phyloP scores from a whole-genome alignment of 139 green algal genomes.

The Pleodorina starrii region DNA sequence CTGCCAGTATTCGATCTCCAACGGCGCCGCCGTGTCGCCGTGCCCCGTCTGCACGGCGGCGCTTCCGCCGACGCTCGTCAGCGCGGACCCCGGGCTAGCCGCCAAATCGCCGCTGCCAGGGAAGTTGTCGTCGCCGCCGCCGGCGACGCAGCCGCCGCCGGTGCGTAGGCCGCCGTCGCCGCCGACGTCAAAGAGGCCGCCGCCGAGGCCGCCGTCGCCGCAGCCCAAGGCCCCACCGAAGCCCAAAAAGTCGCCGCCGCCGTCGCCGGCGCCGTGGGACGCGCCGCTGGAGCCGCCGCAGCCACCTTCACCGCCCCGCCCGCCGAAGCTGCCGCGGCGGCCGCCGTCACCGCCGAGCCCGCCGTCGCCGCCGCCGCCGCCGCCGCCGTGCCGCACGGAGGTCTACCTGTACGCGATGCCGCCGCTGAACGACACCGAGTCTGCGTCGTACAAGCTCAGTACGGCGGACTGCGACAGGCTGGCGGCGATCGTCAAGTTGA shows the following conservation, averaged over 20 bases:
- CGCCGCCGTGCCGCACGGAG: background rate
- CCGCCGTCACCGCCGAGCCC: background rate
- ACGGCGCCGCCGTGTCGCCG: background rate
- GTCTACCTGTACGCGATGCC: constrained; percentile 4
- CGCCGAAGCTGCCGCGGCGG: background rate
- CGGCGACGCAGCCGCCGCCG: background rate
- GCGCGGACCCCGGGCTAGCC: background rate
- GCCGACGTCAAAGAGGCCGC: background rate
- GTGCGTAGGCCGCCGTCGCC: background rate
- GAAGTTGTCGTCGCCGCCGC: background rate
- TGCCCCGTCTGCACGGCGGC: background rate
- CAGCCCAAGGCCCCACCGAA: background rate
- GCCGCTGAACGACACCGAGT: background rate
- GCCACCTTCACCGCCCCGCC: background rate
- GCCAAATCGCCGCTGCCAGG: background rate
- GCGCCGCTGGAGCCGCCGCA: background rate
- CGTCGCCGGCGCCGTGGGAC: background rate
- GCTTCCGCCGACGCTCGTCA: background rate
- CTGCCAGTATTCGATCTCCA: constrained; percentile 9
- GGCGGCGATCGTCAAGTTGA: background rate
- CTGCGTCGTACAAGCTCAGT: background rate
- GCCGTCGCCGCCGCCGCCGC: background rate
- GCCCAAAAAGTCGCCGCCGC: background rate
- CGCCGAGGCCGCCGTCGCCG: background rate
- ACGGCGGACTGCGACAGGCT: background rate